phyloP scores from a whole-genome alignment of 441 rosid genomes.

The Geranium incanum region DNA sequence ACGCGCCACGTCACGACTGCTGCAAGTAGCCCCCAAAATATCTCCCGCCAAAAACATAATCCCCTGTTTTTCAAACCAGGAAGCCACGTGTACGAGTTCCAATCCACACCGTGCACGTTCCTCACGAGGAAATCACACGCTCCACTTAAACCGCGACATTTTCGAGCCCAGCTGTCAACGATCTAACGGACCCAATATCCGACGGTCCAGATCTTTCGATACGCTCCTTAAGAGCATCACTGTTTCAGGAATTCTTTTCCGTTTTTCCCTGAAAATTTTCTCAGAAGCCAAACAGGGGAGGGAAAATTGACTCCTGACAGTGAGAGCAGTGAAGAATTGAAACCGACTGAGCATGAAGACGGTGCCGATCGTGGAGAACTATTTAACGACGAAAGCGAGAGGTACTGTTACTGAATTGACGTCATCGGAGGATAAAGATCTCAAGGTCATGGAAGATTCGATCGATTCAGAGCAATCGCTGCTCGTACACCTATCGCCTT shows the following conservation, averaged over 20 bases:
- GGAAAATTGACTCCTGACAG: background rate
- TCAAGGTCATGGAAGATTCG: background rate
- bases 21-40: background rate
- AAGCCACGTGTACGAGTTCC: background rate
- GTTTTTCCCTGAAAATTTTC: background rate
- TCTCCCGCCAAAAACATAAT: background rate
- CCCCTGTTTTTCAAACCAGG: background rate
- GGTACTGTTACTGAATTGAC: slow-evolving; percentile 9
- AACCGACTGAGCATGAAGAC: background rate
- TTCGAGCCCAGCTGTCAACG: slow-evolving; percentile 4
- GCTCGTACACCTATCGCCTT: background rate
- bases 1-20: background rate
- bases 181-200: background rate
- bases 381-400: background rate
- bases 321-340: background rate
- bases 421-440: slow-evolving; percentile 6
- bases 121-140: background rate
- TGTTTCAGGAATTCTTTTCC: background rate
- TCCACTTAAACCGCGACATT: background rate
- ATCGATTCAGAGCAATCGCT: background rate
- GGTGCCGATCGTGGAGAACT: background rate
- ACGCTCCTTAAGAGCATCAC: background rate
- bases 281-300: background rate
- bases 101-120: background rate
- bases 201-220: slow-evolving; percentile 1